Evolutionary conservation across 495 filamentous ascomycete genomes (phyloP), one percentile per base, ranked within the genome.

Genomic region (Penicillium psychrofluorescens): DNA sequence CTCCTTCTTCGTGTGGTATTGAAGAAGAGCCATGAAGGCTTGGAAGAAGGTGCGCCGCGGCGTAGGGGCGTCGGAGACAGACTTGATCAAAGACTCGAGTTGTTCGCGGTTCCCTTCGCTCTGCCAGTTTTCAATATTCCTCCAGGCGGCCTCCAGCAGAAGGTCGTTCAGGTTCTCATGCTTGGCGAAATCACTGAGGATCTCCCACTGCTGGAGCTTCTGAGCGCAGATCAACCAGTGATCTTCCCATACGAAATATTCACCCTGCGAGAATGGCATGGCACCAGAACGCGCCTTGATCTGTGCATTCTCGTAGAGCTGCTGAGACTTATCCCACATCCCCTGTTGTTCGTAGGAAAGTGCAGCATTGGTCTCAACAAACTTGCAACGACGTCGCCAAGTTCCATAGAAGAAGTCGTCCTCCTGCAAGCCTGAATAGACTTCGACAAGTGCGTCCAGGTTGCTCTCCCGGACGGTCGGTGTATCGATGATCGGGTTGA

Each of bases 211-310:
- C 59, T 99, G 94, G 32, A 99, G 77, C 69, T 97, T 99, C 65
- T 97, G 88, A 2, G 91, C 92, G 58, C 94, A 97, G 34, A 94
- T 76, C 30, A 97, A 78, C 94, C 94, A 99, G 51, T 99, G 94
- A 62, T 99, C 94, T 65, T 99, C 94, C 94, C 94, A 99, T 1
- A 99, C 75, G 79, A 92, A 95, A 59, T 99, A 99, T 67, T 99
- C 94, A 11, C 82, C 88, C 51, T 94, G 86, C 1, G 92, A 96
- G 68, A 95, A 96, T 2, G 94, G 90, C 47, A 95, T 79, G 11
- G 85, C 84, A 28, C 90, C 91, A 1, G 88, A 95, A 31, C 94
- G 79, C 35, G 94, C 91, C 62, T 95, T 99, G 60, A 96, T 90
- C 64, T 97, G 94, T 0, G 92, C 94, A 35, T 80, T 82, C 58